phyloP scores from a whole-genome alignment of 73 alveolate species.

The Urostyla sp. region DNA sequence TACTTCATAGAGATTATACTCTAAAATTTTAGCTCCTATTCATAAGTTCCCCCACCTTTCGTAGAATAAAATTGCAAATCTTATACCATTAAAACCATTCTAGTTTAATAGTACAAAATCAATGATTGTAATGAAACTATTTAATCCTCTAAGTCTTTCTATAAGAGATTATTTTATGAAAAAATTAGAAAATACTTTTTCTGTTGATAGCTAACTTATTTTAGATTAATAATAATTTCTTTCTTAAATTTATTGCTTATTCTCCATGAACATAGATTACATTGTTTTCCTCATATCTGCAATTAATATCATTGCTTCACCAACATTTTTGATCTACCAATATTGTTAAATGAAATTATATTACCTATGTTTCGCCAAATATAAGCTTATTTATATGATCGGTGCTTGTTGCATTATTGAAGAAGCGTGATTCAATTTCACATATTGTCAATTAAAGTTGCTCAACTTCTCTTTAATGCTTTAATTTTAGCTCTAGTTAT shows the following conservation, averaged over 20 bases:
- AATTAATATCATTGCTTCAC: neutral
- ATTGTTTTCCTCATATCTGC: neutral
- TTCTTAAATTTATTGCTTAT: conserved; percentile 9
- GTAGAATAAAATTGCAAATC: too few species aligned
- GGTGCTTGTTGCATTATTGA: conserved; percentile 7
- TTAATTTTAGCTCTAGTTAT: conserved; percentile 22
- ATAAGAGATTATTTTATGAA: neutral
- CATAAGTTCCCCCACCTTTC: too few species aligned
- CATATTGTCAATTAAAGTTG: conserved; percentile 1
- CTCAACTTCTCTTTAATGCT: neutral
- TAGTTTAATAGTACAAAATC: conserved; percentile 12
- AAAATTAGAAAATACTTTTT: neutral
- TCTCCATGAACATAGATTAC: conserved; percentile 5
- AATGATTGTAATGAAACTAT: neutral
- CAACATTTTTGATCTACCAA: neutral
- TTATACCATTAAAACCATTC: too few species aligned
- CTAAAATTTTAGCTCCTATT: too few species aligned
- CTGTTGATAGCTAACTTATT: neutral
- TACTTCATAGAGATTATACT: too few species aligned
- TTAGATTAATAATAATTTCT: conserved; percentile 3
- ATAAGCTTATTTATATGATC: too few species aligned
- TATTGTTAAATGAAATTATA: conserved; percentile 3
- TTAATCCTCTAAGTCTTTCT: conserved; percentile 8
- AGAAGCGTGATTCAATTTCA: conserved; percentile 14
- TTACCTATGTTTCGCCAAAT: conserved; percentile 5